Evolutionary conservation across 2,329 filamentous ascomycete species (phyloP).

Genomic region (Aspergillus sp.): DNA sequence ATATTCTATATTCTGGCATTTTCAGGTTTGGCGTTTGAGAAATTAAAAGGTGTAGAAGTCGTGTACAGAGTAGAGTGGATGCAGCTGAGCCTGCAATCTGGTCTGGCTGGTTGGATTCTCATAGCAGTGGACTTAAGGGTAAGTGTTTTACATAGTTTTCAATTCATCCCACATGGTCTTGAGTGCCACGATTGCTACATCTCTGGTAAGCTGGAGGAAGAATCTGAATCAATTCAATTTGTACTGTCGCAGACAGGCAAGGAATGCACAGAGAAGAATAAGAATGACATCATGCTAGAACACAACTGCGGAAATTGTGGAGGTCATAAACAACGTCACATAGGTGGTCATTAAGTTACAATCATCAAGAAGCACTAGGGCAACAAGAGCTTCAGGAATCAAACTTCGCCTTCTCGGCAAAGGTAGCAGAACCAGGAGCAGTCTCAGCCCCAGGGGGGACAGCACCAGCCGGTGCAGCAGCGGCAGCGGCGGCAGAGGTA

Average conservation of each 20-base stretch:
- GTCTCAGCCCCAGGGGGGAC: conserved; percentile 5
- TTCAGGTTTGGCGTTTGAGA: too few relatives aligned
- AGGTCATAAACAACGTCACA: conserved; percentile 5
- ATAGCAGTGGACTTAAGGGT: too few relatives aligned
- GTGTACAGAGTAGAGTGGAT: too few relatives aligned
- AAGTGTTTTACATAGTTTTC: too few relatives aligned
- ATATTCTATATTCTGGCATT: too few relatives aligned
- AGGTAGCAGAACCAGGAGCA: conserved; percentile 23
- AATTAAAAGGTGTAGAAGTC: too few relatives aligned
- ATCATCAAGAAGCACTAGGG: background rate
- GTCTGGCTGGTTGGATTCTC: too few relatives aligned
- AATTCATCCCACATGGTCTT: too few relatives aligned
- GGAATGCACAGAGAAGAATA: conserved; percentile 7
- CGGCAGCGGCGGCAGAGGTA: conserved; percentile 19
- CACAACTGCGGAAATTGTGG: background rate
- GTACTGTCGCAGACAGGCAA: conserved; percentile 22
- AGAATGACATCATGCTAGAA: conserved; percentile 15
- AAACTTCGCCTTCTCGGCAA: conserved; percentile 30
- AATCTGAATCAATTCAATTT: background rate
- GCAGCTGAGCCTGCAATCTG: too few relatives aligned
- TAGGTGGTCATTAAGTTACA: conserved; percentile 1
- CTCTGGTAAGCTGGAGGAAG: background rate
- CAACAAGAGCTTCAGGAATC: background rate
- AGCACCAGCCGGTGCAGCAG: conserved; percentile 22
- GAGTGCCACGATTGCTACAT: background rate